Evolutionary conservation across 306 rosid species (phyloP).

Genomic region (Betula pendula): DNA sequence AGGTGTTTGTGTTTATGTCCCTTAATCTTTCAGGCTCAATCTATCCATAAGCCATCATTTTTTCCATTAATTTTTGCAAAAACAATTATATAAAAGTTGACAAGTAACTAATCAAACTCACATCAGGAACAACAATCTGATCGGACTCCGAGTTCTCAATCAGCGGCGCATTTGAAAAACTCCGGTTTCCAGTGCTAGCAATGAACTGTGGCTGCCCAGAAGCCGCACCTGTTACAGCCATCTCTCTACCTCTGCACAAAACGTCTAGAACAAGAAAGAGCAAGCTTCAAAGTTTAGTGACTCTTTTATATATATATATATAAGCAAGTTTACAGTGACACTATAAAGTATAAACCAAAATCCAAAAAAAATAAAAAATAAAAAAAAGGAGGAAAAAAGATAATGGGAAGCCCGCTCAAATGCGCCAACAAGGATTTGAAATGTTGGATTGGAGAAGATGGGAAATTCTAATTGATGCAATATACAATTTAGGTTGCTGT

Average conservation of each 20-base stretch:
- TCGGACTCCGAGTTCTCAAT: slow-evolving; percentile 63
- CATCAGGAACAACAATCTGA: slow-evolving; percentile 89
- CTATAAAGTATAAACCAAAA: too few species aligned
- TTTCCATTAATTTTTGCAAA: background rate
- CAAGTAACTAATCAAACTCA: slow-evolving; percentile 41
- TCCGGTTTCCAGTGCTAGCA: slow-evolving; percentile 68
- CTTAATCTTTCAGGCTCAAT: background rate
- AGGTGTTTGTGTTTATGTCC: background rate
- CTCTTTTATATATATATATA: too few species aligned
- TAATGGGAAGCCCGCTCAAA: too few species aligned
- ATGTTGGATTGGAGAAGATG: background rate
- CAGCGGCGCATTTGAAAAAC: slow-evolving; percentile 64
- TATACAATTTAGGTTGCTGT: background rate
- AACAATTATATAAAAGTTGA: slow-evolving; percentile 1
- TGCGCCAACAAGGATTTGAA: too few species aligned
- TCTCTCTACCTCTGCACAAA: slow-evolving; percentile 31
- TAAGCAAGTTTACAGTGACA: too few species aligned
- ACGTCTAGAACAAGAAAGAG: slow-evolving; percentile 14
- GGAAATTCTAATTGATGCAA: background rate
- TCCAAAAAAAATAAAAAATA: too few species aligned
- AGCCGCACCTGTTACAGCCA: slow-evolving; percentile 54
- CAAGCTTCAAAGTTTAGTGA: background rate
- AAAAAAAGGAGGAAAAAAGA: too few species aligned
- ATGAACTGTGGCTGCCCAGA: slow-evolving; percentile 80
- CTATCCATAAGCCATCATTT: background rate